Conservation (phyloP, 2,329 filamentous ascomycete species). For the Beauveria australis region DNA sequence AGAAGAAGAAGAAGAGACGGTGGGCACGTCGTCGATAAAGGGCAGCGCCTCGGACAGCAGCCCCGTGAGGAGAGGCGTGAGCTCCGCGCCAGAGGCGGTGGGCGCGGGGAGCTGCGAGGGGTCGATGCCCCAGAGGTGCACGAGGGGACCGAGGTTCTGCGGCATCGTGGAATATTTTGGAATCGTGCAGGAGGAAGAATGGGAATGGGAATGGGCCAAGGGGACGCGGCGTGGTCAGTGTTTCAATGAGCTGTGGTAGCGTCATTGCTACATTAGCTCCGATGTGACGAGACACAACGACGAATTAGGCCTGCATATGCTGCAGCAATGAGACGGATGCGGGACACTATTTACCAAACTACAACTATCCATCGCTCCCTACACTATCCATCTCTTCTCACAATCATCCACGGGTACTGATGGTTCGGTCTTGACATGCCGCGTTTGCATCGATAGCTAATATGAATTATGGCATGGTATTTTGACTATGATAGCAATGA, state of each 20-base stretch:
- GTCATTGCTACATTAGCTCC: not conserved
- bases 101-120: slow-evolving; percentile 38
- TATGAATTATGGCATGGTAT: not conserved
- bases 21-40: slow-evolving; percentile 49
- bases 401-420: not conserved
- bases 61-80: slow-evolving; percentile 42
- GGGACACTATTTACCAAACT: no score
- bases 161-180: not conserved
- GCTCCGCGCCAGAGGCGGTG: slow-evolving; percentile 30
- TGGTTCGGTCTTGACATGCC: not conserved
- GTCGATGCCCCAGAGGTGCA: slow-evolving; percentile 46
- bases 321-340: not conserved
- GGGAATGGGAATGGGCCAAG: not conserved
- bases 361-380: not conserved
- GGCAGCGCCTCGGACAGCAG: slow-evolving; percentile 50
- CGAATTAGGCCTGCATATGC: not conserved
- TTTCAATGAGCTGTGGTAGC: not conserved
- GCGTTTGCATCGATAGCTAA: not conserved
- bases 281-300: not conserved
- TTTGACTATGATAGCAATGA: not conserved
- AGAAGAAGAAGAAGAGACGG: slow-evolving; percentile 18
- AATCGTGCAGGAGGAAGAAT: not conserved
- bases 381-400: not conserved
- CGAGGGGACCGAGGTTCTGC: slow-evolving; percentile 32
- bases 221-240: not conserved